These are phyloP conservation scores for Arctium minus DNA, from an alignment of 129 eudicot species.

Conservation along the genomic window DNA sequence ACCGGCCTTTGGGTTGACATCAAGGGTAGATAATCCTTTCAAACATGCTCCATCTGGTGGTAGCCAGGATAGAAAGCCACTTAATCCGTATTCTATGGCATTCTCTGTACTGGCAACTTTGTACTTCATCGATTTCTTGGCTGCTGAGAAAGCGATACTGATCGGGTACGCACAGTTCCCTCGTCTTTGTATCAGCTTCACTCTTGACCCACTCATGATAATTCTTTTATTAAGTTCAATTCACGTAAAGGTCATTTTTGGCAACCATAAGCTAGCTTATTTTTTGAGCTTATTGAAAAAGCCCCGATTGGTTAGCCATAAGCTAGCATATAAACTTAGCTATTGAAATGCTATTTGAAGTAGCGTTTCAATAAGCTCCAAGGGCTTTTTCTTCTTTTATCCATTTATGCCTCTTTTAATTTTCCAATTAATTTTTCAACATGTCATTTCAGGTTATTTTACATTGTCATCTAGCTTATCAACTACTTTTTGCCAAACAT, in stretches of 20 bases:
- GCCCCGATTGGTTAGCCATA: not conserved
- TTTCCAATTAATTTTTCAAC: not conserved
- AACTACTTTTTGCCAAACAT: not conserved
- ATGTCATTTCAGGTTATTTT: not conserved
- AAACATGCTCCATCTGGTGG: constrained; percentile 25
- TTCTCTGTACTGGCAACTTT: constrained; percentile 78
- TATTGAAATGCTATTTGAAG: not conserved
- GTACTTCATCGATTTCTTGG: constrained; percentile 67
- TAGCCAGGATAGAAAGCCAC: constrained; percentile 46
- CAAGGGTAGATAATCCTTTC: constrained; percentile 46
- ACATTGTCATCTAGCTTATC: not conserved
- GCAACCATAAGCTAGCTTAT: not conserved
- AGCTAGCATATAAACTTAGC: not conserved
- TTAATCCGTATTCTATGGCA: constrained; percentile 81
- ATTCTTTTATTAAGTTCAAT: not conserved
- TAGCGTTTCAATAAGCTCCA: not conserved
- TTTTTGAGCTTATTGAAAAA: not conserved
- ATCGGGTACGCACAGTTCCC: constrained; percentile 57
- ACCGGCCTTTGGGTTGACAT: constrained; percentile 95
- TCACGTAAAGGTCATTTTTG: not conserved
- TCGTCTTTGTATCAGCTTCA: not conserved
- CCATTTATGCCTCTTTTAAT: not conserved
- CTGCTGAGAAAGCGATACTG: constrained; percentile 68
- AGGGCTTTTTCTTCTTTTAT: not conserved
- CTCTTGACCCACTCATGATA: not conserved